These are phyloP conservation scores for Achlya hypogyna DNA, from an alignment of 352 stramenopile genomes.

Conservation along the genomic window DNA sequence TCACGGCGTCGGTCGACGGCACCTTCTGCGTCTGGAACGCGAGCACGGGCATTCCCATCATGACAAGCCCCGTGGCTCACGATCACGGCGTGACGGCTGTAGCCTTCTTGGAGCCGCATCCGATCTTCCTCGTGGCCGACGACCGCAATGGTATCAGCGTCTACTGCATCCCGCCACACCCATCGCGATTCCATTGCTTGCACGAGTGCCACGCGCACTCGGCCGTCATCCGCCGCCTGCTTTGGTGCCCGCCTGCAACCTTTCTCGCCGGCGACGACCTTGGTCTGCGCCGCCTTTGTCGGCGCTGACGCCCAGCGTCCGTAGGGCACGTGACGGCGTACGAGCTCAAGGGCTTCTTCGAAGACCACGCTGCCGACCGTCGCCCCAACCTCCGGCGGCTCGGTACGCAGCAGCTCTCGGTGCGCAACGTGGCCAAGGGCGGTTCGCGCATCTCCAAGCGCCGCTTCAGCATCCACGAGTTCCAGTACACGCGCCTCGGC, in stretches of 20 bases:
- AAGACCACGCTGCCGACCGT: neutral
- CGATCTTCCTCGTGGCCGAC: neutral
- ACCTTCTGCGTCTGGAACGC: constrained; percentile 17
- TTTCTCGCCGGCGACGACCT: constrained; percentile 7
- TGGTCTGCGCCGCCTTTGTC: neutral
- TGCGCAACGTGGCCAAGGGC: neutral
- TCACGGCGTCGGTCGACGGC: constrained; percentile 11
- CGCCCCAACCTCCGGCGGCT: neutral
- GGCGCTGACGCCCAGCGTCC: neutral
- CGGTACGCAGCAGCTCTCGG: neutral
- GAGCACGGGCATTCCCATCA: neutral
- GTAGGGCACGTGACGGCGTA: neutral
- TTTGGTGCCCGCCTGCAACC: neutral
- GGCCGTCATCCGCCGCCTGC: neutral
- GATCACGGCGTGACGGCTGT: constrained; percentile 4
- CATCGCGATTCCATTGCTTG: neutral
- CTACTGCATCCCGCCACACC: constrained; percentile 5
- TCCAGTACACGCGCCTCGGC: neutral
- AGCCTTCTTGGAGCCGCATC: constrained; percentile 14
- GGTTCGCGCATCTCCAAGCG: neutral
- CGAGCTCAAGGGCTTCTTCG: neutral
- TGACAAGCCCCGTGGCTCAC: neutral
- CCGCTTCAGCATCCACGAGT: constrained; percentile 3
- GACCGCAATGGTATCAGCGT: constrained; percentile 1
- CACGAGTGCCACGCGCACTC: neutral